A percentile compares a stretch with the other conserved stretches of the same genome.
phyloP scores from a whole-genome alignment of 148 eudicot species.

The Nyssa sinensis region DNA sequence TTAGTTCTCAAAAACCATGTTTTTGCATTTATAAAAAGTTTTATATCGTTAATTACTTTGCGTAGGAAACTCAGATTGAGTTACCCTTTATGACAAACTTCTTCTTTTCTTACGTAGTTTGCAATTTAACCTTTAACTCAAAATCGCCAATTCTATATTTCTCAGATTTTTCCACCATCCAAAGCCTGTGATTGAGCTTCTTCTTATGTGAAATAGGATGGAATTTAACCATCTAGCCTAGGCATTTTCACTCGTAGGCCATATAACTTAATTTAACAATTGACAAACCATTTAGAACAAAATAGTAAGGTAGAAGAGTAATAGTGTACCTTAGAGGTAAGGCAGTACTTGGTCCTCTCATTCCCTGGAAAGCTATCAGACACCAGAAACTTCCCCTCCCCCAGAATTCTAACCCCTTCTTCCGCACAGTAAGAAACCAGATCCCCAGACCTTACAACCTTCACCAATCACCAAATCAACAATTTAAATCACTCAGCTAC shows the following conservation, averaged over 20 bases:
- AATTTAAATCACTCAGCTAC: neutral
- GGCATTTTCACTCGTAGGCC: neutral
- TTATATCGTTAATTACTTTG: too few species aligned
- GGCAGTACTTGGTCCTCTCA: constrained; percentile 96
- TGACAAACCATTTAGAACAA: neutral
- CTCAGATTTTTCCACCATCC: neutral
- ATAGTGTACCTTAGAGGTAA: constrained; percentile 77
- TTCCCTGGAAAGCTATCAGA: constrained; percentile 99
- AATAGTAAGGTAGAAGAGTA: neutral
- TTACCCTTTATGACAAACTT: too few species aligned
- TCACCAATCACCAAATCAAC: constrained; percentile 15
- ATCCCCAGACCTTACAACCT: constrained; percentile 99
- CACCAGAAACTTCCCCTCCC: constrained; percentile 87
- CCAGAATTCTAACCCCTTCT: constrained; percentile 95
- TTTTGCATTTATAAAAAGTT: too few species aligned
- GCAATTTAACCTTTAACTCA: too few species aligned
- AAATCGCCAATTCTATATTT: too few species aligned
- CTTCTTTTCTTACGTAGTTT: too few species aligned
- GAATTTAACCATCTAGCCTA: neutral
- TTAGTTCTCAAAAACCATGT: too few species aligned
- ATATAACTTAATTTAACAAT: neutral
- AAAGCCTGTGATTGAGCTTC: neutral
- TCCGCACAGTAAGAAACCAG: constrained; percentile 92
- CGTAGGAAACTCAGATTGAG: too few species aligned
- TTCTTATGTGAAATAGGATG: neutral